Evolutionary conservation across 1,284 basidiomycete species (phyloP), one percentile per base, ranked within the genome.

Genomic region (Anthracocystis setariae): DNA sequence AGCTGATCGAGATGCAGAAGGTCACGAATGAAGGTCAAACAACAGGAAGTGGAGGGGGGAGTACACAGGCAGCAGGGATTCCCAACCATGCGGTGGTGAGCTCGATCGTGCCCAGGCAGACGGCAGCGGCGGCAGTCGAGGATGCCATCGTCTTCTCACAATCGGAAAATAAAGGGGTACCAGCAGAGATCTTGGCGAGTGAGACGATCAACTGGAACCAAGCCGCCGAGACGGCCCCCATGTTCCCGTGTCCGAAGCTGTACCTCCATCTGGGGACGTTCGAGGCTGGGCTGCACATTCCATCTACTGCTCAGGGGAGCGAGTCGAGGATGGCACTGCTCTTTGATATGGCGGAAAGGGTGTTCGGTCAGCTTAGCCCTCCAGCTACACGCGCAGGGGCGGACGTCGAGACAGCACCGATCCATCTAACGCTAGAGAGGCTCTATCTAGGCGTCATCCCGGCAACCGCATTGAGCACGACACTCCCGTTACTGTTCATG

Each of bases 361-460:
- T 60, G 15, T 63, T 62, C 25, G 62, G 54, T 5, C 8, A 13
- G 1, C 45, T 65, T 9, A 15, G 3, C 39, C 55, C 8, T 15
- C 20, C 17, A 15, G 17, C 5, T n/a, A 5, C 32, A 9, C 18
- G 18, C 5, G 45, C 20, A 17, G 33, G 20, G 20, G 39, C 27
- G 42, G 39, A 35, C 8, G 21, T 3, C n/a, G 32, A 15, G 42
- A 51, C 37, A 8, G 51, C 49, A 8, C 66, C 66, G 37, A 60
- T 69, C 23, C 66, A 69, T 44, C 33, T 69, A 5, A 69, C 66
- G 5, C 24, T 69, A 20, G 60, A 69, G 17, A 38, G 51, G 33
- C 24, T 69, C 32, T 54, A 51, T 18, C 2, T 53, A 8, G 66
- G 66, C 2, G 33, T 8, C 5, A 27, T 69, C 1, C 66, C 66